Percentiles rank a stretch among this genome's conserved stretches.
These are phyloP conservation scores for Termitomyces sp. DNA, from an alignment of 768 basidiomycete species.

Conservation along the genomic window DNA sequence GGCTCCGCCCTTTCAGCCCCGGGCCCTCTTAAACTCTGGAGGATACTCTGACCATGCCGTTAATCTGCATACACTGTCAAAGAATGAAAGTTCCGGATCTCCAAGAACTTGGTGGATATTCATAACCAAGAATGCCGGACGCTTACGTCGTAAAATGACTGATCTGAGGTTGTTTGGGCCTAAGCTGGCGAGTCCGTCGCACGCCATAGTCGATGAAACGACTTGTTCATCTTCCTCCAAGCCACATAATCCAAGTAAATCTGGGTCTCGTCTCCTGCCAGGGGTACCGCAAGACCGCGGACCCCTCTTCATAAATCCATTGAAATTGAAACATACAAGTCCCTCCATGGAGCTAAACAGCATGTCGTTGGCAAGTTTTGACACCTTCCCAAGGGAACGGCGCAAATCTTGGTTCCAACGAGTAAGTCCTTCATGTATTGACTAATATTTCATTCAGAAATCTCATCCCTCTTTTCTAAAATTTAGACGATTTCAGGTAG, in stretches of 20 bases:
- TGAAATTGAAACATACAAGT: not conserved
- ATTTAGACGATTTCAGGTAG: constrained; percentile 3
- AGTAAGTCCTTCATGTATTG: not conserved
- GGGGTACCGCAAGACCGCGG: not conserved
- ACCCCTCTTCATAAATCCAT: not conserved
- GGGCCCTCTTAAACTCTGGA: not conserved
- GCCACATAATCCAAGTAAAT: not conserved
- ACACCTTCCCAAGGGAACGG: not conserved
- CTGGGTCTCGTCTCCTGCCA: no score
- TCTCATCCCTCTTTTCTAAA: not conserved
- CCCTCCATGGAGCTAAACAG: not conserved
- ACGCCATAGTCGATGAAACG: no score
- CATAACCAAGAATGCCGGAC: not conserved
- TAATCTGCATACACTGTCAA: not conserved
- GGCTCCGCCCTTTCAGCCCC: no score
- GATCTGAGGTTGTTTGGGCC: not conserved
- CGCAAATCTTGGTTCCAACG: constrained; percentile 10
- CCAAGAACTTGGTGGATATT: not conserved
- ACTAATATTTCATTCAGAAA: not conserved
- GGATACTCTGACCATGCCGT: no score
- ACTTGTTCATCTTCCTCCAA: not conserved
- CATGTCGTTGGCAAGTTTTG: not conserved
- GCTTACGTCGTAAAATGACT: not conserved
- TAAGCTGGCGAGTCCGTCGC: no score
- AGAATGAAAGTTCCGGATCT: not conserved